Conservation (phyloP, 805 yeast genomes). For the Saccharomycopsis amapae region DNA sequence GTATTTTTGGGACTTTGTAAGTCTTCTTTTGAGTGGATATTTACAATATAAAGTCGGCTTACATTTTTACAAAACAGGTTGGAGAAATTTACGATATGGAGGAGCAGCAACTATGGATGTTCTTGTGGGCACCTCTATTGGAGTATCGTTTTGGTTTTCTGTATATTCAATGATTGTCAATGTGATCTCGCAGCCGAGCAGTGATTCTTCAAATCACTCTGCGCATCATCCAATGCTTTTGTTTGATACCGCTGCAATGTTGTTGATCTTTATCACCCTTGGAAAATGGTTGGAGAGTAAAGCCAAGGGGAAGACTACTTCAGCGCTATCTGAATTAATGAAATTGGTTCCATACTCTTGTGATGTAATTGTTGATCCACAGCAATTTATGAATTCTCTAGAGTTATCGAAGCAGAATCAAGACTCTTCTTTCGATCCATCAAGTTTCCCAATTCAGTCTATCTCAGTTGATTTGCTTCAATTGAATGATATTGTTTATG, state of each 20-base stretch:
- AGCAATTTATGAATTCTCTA: constrained; percentile 8
- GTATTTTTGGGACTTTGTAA: constrained; percentile 54
- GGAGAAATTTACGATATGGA: constrained; percentile 56
- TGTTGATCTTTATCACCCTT: constrained; percentile 71
- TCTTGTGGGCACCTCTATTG: constrained; percentile 73
- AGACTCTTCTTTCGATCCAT: background rate
- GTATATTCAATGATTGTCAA: constrained; percentile 49
- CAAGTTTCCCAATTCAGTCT: constrained; percentile 27
- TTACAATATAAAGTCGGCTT: constrained; percentile 63
- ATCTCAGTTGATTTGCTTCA: constrained; percentile 78
- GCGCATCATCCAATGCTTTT: constrained; percentile 54
- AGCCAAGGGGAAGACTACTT: constrained; percentile 91
- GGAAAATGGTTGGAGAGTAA: constrained; percentile 90
- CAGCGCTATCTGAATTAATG: constrained; percentile 74
- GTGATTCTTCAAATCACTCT: too few species aligned
- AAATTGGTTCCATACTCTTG: constrained; percentile 78
- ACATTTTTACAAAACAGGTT: constrained; percentile 58
- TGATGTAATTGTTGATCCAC: constrained; percentile 44
- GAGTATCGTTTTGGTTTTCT: constrained; percentile 72
- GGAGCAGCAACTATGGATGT: constrained; percentile 90
- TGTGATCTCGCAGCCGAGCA: too few species aligned
- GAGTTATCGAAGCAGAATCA: background rate
- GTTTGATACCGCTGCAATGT: constrained; percentile 84
- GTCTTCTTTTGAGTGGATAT: constrained; percentile 49
- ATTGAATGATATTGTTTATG: constrained; percentile 63